These are phyloP conservation scores for Trametes gibbosa DNA, from an alignment of 768 basidiomycete species.

Conservation along the genomic window DNA sequence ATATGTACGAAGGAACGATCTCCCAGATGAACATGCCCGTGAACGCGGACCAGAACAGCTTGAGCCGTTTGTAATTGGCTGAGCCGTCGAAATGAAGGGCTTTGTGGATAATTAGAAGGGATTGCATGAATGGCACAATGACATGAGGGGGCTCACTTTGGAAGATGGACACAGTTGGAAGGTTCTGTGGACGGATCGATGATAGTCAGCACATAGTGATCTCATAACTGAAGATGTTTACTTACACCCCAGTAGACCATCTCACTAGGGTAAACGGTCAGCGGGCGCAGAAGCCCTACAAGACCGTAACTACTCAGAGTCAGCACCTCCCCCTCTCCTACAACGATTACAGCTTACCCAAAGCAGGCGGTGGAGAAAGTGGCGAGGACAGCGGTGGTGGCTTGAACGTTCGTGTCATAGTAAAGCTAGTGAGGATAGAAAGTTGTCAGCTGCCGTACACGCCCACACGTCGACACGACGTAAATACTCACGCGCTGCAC, in stretches of 20 bases:
- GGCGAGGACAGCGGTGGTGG: constrained; percentile 55
- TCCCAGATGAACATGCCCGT: constrained; percentile 53
- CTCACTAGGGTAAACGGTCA: constrained; percentile 60
- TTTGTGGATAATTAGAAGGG: constrained; percentile 30
- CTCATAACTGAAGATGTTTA: background rate
- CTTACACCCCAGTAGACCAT: constrained; percentile 60
- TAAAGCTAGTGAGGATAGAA: constrained; percentile 42
- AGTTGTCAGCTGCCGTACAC: background rate
- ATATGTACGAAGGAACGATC: constrained; percentile 54
- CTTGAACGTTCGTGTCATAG: constrained; percentile 54
- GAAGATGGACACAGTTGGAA: constrained; percentile 59
- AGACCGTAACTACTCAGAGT: constrained; percentile 47
- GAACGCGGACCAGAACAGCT: constrained; percentile 51
- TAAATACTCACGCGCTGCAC: constrained; percentile 47
- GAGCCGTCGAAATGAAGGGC: constrained; percentile 48
- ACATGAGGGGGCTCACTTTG: constrained; percentile 38
- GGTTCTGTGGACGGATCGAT: constrained; percentile 42
- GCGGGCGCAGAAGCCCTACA: constrained; percentile 55
- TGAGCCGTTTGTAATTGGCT: constrained; percentile 47
- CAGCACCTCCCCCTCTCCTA: background rate
- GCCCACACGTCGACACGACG: background rate
- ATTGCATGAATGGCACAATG: constrained; percentile 17
- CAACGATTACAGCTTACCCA: constrained; percentile 37
- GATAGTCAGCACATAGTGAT: background rate
- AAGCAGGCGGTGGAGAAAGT: constrained; percentile 66